These are phyloP conservation scores for Aspergillus cristatus DNA, from an alignment of 495 filamentous ascomycete species.

Conservation along the genomic window DNA sequence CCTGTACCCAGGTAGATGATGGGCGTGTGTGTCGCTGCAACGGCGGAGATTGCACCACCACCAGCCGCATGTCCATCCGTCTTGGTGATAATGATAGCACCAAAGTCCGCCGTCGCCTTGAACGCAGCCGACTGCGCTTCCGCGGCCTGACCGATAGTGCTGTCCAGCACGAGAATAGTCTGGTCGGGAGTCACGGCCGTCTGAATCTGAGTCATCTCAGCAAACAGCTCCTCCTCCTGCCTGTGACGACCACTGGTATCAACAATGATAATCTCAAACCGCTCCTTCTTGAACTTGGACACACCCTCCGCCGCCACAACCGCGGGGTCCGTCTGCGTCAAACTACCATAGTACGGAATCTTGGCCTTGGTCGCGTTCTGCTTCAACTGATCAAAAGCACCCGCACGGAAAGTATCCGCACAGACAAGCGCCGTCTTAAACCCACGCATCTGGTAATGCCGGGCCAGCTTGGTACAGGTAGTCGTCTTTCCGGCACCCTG, in stretches of 20 bases:
- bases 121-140: constrained; percentile 93
- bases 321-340: constrained; percentile 93
- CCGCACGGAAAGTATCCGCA: constrained; percentile 96
- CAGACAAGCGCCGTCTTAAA: constrained; percentile 95
- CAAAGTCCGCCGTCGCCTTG: constrained; percentile 95
- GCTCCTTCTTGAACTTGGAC: constrained; percentile 97
- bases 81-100: constrained; percentile 98
- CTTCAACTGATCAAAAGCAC: constrained; percentile 97
- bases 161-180: constrained; percentile 96
- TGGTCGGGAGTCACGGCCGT: constrained; percentile 85
- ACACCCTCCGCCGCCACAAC: constrained; percentile 90
- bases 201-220: constrained; percentile 98
- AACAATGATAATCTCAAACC: constrained; percentile 97
- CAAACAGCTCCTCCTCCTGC: constrained; percentile 91
- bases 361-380: constrained; percentile 98
- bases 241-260: constrained; percentile 91
- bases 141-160: constrained; percentile 90
- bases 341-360: constrained; percentile 94
- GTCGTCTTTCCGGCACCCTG: constrained; percentile 98
- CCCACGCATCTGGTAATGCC: constrained; percentile 88
- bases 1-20: constrained; percentile 98
- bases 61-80: constrained; percentile 93
- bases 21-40: constrained; percentile 91
- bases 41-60: constrained; percentile 96
- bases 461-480: constrained; percentile 92